A percentile compares a stretch with the other conserved stretches of the same genome.
Evolutionary conservation across 2,329 filamentous ascomycete genomes (phyloP).

Genomic region (Sporothrix globosa): DNA sequence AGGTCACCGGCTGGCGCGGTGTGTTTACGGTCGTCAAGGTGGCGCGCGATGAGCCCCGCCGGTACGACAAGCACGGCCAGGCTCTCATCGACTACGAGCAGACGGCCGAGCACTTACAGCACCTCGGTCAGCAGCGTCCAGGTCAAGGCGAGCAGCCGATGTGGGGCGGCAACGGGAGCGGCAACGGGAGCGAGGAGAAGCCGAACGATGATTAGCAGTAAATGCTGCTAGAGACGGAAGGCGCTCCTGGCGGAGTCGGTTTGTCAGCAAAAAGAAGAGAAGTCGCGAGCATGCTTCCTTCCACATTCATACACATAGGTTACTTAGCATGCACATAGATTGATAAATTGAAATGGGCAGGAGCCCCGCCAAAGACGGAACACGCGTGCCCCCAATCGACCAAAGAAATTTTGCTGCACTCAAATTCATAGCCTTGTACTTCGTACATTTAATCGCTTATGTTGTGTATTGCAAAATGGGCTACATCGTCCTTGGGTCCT

Average conservation of each 20-base stretch:
- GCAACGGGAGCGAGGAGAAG: constrained; percentile 18
- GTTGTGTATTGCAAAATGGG: not conserved
- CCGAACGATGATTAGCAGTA: not conserved
- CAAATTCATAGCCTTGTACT: too few relatives aligned
- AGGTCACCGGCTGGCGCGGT: constrained; percentile 52
- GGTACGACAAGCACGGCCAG: constrained; percentile 64
- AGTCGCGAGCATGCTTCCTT: not conserved
- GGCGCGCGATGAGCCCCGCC: constrained; percentile 54
- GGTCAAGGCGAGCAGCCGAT: constrained; percentile 3
- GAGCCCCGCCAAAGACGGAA: not conserved
- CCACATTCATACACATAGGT: not conserved
- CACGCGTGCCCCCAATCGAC: not conserved
- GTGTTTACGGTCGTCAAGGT: constrained; percentile 49
- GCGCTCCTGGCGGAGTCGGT: not conserved
- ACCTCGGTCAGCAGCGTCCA: constrained; percentile 1
- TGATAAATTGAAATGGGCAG: not conserved
- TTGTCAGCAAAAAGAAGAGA: not conserved
- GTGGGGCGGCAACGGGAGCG: constrained; percentile 1
- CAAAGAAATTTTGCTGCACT: not conserved
- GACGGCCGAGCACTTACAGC: constrained; percentile 29
- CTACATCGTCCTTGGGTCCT: too few relatives aligned
- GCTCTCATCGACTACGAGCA: constrained; percentile 52
- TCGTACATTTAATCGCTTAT: too few relatives aligned
- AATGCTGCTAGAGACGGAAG: not conserved
- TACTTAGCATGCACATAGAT: too few relatives aligned